These are phyloP conservation scores for Taiozyma sp. DNA, from an alignment of 1,139 yeast species.

Conservation along the genomic window DNA sequence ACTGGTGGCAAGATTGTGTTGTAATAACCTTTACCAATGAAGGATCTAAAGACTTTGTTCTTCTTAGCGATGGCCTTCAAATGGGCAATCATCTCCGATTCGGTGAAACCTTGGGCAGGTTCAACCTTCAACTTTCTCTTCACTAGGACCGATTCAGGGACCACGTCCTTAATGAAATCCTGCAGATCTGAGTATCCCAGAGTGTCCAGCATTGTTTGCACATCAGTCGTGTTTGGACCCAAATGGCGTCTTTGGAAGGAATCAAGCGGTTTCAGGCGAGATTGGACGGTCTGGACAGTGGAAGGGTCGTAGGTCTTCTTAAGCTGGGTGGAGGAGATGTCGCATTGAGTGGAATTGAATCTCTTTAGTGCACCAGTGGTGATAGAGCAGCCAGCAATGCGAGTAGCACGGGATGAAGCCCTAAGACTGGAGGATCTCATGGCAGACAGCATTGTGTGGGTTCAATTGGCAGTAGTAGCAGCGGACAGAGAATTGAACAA, in stretches of 20 bases:
- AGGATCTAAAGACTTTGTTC: constrained; percentile 64
- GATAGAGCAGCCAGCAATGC: not conserved
- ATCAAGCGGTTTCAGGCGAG: constrained; percentile 45
- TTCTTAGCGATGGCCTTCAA: constrained; percentile 65
- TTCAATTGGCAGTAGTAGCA: not conserved
- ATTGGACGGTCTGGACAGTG: constrained; percentile 1
- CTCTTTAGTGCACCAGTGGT: not conserved
- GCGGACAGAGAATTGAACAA: not conserved
- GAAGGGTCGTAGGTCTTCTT: constrained; percentile 19
- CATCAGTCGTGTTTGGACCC: constrained; percentile 71
- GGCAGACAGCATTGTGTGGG: not conserved
- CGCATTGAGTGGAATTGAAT: constrained; percentile 10
- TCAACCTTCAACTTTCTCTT: constrained; percentile 67
- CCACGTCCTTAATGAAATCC: constrained; percentile 63
- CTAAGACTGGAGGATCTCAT: not conserved
- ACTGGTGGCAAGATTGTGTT: constrained; percentile 90
- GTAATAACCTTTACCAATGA: constrained; percentile 92
- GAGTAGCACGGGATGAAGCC: not conserved
- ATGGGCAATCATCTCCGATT: constrained; percentile 71
- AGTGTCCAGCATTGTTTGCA: constrained; percentile 54
- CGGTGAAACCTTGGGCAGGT: constrained; percentile 64
- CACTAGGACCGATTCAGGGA: constrained; percentile 71
- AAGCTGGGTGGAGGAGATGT: constrained; percentile 20
- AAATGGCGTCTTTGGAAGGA: constrained; percentile 87
- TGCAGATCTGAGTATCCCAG: constrained; percentile 66